Conservation (phyloP, 164 flowering plant species). For the Liriodendron chinense region DNA sequence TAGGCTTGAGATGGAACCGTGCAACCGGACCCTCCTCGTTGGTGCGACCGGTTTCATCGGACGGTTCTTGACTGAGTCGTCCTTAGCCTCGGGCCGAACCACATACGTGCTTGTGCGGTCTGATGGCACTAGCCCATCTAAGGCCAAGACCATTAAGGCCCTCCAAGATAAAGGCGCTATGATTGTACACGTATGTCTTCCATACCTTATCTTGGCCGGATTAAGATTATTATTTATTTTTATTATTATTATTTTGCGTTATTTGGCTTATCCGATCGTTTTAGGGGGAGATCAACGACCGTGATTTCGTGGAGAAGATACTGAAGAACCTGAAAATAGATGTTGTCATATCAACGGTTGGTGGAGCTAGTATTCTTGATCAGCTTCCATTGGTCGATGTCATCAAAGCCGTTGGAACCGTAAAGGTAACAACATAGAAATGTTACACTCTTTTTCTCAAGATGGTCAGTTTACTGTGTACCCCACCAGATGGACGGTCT, state of each 20-base stretch:
- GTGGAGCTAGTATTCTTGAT: slow-evolving; percentile 41
- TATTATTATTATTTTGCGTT: too few species aligned
- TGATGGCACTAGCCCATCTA: slow-evolving; percentile 14
- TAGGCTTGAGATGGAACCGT: too few species aligned
- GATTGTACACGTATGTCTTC: slow-evolving; percentile 30
- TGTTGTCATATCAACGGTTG: slow-evolving; percentile 62
- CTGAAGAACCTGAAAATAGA: slow-evolving; percentile 48
- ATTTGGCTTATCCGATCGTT: too few species aligned
- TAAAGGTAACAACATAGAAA: slow-evolving; percentile 39
- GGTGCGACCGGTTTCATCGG: slow-evolving; percentile 70
- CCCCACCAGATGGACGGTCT: too few species aligned
- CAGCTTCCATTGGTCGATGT: slow-evolving; percentile 47
- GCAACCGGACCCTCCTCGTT: slow-evolving; percentile 28
- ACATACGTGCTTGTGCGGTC: slow-evolving; percentile 45
- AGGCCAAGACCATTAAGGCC: slow-evolving; percentile 28
- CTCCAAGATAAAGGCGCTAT: slow-evolving; percentile 55
- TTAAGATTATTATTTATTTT: background rate
- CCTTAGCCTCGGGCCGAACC: slow-evolving; percentile 39
- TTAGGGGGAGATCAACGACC: slow-evolving; percentile 49
- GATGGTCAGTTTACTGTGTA: too few species aligned
- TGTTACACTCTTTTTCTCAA: too few species aligned
- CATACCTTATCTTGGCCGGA: too few species aligned
- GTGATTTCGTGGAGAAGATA: slow-evolving; percentile 39
- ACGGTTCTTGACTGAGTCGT: slow-evolving; percentile 48
- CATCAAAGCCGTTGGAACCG: slow-evolving; percentile 46